Evolutionary conservation across 768 basidiomycete species (phyloP).

Genomic region (Clitopilus passeckerianus): DNA sequence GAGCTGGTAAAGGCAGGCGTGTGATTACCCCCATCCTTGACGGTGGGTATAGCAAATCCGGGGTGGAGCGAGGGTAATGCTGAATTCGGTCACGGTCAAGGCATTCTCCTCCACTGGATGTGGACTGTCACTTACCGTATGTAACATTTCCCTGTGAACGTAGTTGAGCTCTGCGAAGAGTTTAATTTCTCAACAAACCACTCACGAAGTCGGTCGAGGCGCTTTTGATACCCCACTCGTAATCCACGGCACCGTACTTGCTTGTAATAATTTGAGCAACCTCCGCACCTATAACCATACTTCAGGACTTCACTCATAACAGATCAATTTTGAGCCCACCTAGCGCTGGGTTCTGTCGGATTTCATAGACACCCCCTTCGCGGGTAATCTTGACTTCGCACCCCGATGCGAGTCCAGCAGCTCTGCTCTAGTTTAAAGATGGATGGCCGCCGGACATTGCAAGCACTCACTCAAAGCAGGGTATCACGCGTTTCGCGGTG

Average conservation of each 20-base stretch:
- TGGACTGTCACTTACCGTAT: slow-evolving; percentile 43
- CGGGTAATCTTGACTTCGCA: slow-evolving; percentile 13
- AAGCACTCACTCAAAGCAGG: slow-evolving; percentile 39
- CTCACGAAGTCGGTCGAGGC: slow-evolving; percentile 85
- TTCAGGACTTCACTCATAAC: not conserved
- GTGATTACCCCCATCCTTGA: slow-evolving; percentile 71
- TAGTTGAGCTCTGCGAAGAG: not conserved
- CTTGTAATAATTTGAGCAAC: slow-evolving; percentile 57
- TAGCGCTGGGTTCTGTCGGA: slow-evolving; percentile 31
- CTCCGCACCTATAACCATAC: slow-evolving; percentile 45
- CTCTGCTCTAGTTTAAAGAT: slow-evolving; percentile 5
- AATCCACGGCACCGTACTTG: slow-evolving; percentile 59
- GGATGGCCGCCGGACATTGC: not conserved
- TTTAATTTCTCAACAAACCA: not conserved
- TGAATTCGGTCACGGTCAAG: slow-evolving; percentile 12
- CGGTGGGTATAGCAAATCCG: slow-evolving; percentile 74
- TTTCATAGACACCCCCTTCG: slow-evolving; percentile 11
- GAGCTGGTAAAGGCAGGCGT: slow-evolving; percentile 63
- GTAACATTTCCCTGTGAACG: slow-evolving; percentile 62
- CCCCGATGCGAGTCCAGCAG: slow-evolving; percentile 16
- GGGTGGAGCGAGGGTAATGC: slow-evolving; percentile 70
- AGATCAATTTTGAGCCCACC: slow-evolving; percentile 22
- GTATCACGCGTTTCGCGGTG: slow-evolving; percentile 53
- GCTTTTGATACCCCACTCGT: slow-evolving; percentile 59
- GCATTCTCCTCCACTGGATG: too few relatives aligned